Evolutionary conservation across 148 eudicot species (phyloP), one percentile per base, ranked within the genome.

Genomic region (Hydrangea macrophylla): DNA sequence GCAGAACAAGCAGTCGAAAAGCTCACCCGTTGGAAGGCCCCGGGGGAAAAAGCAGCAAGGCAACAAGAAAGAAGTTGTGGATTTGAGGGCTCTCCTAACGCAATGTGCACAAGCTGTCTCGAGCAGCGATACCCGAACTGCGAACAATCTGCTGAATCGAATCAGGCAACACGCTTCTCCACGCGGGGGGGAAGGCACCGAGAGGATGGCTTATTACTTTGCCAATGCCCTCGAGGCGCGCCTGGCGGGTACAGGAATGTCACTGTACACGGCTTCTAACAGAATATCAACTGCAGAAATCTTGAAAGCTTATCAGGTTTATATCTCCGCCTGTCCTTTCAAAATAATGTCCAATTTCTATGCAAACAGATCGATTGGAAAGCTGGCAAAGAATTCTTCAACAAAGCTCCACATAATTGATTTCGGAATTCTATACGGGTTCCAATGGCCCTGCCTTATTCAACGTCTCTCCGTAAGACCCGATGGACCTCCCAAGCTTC

Each of bases 21-120:
- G 22, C 17, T 51, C 70, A 2, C 54, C 28, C 25, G 60, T 44
- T 22, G 68, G 68, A 0, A 74, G 77, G 50, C 72, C 54, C 0
- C 75, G 72, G 2, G 77, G 78, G 15, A 84, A 81, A 81, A 84
- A 75, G 39, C 76, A 78, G 51, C 55, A 66, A 7, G 25, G 56
- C 60, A 73, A 66, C 10, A 75, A n/a, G 32, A 75, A 31, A 54
- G 76, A 79, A 45, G 69, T 74, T 54, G 79, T 92, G 37, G 98
- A 92, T 75, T 73, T 90, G 23, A 78, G 81, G 50, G 73, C 70
- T 58, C 83, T 88, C 48, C 77, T 92, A n/a, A 81, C 61, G 30
- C 88, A 84, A 2, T 88, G 96, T 65, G 96, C 96, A 24, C 84
- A 84, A 65, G 88, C 92, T n/a, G 86, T 86, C 4, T 74, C 87